phyloP scores from a whole-genome alignment of 192 early-diverging fungal genomes.

The Lobulomyces angularis region DNA sequence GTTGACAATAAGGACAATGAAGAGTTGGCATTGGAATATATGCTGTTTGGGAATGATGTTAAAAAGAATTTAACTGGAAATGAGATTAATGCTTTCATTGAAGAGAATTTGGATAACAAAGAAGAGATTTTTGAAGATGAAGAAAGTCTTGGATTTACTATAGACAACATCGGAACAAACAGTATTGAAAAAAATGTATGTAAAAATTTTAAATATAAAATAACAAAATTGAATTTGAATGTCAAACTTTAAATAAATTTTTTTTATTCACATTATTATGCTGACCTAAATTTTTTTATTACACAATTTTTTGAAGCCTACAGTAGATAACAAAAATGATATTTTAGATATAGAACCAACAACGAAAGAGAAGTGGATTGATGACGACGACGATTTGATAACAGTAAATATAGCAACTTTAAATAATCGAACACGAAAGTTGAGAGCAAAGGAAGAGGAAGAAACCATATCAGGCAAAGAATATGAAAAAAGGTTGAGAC shows the following conservation, averaged over 20 bases:
- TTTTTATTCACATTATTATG: background rate
- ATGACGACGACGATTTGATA: slow-evolving; percentile 61
- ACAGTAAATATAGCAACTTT: slow-evolving; percentile 54
- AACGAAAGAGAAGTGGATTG: slow-evolving; percentile 53
- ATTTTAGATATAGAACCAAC: slow-evolving; percentile 3
- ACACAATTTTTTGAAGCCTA: background rate
- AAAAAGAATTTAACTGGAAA: background rate
- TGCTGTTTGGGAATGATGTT: slow-evolving; percentile 62
- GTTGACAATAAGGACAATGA: slow-evolving; percentile 59
- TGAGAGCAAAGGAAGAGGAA: slow-evolving; percentile 64
- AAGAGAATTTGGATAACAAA: slow-evolving; percentile 3
- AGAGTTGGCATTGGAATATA: slow-evolving; percentile 58
- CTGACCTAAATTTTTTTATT: background rate
- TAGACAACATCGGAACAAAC: slow-evolving; percentile 7
- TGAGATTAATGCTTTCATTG: background rate
- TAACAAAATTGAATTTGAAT: slow-evolving; percentile 13
- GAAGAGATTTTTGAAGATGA: slow-evolving; percentile 13
- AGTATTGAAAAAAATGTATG: slow-evolving; percentile 10
- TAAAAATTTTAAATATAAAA: slow-evolving; percentile 23
- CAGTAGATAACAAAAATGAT: slow-evolving; percentile 14
- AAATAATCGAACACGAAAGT: slow-evolving; percentile 59
- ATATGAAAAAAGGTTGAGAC: slow-evolving; percentile 68
- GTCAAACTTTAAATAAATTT: background rate
- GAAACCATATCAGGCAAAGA: slow-evolving; percentile 61
- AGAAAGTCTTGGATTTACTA: slow-evolving; percentile 6